phyloP scores from a whole-genome alignment of 306 rosid species.

The Castanospermum australe region DNA sequence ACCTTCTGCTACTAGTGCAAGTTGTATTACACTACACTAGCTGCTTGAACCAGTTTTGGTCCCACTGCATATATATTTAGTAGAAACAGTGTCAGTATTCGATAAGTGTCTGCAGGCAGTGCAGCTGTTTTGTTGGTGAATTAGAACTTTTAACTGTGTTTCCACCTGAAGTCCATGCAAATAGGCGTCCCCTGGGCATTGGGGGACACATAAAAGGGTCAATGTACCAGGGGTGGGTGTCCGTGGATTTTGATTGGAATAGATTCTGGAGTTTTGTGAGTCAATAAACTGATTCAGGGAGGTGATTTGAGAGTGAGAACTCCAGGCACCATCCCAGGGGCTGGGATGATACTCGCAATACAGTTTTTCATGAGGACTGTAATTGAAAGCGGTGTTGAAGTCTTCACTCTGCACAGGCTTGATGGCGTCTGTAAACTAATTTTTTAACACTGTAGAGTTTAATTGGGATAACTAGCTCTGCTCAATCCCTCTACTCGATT shows the following conservation, averaged over 20 bases:
- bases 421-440: too few relatives aligned
- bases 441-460: too few relatives aligned
- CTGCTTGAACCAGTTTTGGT: background rate
- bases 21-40: background rate
- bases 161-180: background rate
- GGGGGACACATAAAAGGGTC: background rate
- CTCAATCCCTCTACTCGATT: too few relatives aligned
- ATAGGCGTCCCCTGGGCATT: background rate
- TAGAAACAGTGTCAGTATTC: background rate
- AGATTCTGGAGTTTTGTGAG: too few relatives aligned
- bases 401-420: too few relatives aligned
- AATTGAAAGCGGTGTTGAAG: background rate
- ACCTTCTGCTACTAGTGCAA: background rate
- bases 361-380: too few relatives aligned
- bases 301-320: too few relatives aligned
- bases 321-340: too few relatives aligned
- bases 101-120: background rate
- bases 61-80: background rate
- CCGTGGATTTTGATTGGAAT: too few relatives aligned
- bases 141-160: background rate
- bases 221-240: background rate
- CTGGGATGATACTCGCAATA: too few relatives aligned
- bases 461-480: too few relatives aligned
- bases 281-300: too few relatives aligned
- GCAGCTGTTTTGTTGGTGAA: background rate